These are phyloP conservation scores for Telopea speciosissima DNA, from an alignment of 177 flowering plant genomes.

Conservation along the genomic window DNA sequence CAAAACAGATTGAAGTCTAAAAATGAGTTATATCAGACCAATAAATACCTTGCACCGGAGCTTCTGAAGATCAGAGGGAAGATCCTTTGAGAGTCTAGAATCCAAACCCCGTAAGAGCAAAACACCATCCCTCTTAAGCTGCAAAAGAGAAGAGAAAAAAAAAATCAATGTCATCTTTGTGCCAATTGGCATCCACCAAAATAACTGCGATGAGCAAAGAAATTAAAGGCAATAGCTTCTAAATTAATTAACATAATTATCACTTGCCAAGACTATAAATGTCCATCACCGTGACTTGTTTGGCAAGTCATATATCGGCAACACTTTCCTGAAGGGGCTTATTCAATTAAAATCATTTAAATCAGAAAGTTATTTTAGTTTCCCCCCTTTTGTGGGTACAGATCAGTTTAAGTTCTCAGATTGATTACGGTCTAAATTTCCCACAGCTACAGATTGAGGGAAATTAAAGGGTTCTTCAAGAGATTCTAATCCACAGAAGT, in stretches of 20 bases:
- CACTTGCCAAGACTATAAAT: no score
- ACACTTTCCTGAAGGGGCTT: no score
- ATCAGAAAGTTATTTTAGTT: neutral
- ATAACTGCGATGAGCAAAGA: neutral
- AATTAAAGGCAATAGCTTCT: neutral
- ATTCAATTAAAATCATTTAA: no score
- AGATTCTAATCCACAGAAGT: neutral
- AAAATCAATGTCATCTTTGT: neutral
- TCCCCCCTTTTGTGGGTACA: no score
- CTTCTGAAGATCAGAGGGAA: constrained; percentile 79
- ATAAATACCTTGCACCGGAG: constrained; percentile 67
- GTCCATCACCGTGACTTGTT: no score
- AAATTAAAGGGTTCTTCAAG: neutral
- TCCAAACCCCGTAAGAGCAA: constrained; percentile 59
- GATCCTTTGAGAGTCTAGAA: constrained; percentile 78
- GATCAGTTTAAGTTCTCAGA: no score
- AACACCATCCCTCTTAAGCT: constrained; percentile 50
- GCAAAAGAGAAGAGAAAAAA: constrained; percentile 7
- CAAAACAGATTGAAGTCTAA: neutral
- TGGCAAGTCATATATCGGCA: no score
- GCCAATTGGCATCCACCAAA: neutral
- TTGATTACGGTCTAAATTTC: no score
- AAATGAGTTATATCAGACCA: neutral
- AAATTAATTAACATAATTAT: neutral
- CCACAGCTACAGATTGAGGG: neutral